Base-by-base conservation (phyloP, 768 basidiomycete genomes). In the Boletus sp. region DNA sequence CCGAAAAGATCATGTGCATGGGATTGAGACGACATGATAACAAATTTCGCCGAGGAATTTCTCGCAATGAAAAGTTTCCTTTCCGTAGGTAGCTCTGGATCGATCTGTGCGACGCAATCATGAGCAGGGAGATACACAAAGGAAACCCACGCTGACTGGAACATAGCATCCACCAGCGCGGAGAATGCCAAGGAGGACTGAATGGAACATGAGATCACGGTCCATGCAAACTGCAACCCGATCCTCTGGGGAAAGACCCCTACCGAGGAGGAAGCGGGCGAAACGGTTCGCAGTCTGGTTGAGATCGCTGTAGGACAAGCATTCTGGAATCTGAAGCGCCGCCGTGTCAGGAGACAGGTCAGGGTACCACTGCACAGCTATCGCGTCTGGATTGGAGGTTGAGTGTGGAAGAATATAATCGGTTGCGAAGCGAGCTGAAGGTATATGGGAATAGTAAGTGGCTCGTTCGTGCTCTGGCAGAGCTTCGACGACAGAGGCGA, bases 121-220 rank as follows among this genome's bases (percentile, higher is more conserved):
- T 51, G 15, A 53, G 45, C 19, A 30, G 23, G 40, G n/a, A 35
- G 47, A 45, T 17, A n/a, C 23, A 23, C 11, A 21, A 35, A 46
- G 21, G 64, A 74, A 40, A 55, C 7, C 19, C n/a, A 19, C 17
- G 56, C 62, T 42, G 9, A 79, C 79, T 11, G 80, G 77, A 46
- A 81, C 79, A 62, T 81, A 81, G 47, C 79, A 79, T 38, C 72
- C 79, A 39, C 80, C 79, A 23, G 79, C 75, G 34, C 74, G 76
- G 57, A 79, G 67, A 30, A 79, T 70, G 7, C 74, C 79, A 50
- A 78, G 69, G 54, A 79, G 64, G 3, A 72, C 69, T 21, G 73
- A 58, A 50, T 81, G 77, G 56, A 77, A 81, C 43, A 63, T 50
- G 15, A 74, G 57, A 48, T 77, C 68, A 19, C 79, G 74, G 49